Conservation (phyloP, 2,329 filamentous ascomycete genomes). For the Ambrosiella cleistominuta region DNA sequence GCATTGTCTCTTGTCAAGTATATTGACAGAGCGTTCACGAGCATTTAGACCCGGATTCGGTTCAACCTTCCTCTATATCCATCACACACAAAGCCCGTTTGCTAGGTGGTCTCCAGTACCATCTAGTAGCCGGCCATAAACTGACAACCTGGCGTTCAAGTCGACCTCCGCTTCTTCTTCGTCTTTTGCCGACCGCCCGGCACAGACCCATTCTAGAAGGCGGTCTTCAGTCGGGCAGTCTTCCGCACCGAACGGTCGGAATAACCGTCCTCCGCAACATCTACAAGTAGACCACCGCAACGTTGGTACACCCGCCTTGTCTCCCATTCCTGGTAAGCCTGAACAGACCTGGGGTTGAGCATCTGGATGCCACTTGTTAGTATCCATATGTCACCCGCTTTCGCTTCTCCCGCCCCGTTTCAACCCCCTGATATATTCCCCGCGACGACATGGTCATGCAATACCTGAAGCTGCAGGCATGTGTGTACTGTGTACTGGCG, state of each 20-base stretch:
- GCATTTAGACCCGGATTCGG: background rate
- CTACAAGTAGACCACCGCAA: conserved; percentile 10
- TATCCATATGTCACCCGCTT: background rate
- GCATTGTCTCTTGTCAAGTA: background rate
- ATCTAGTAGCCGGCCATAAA: conserved; percentile 12
- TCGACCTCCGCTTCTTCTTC: conserved; percentile 29
- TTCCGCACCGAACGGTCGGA: conserved; percentile 19
- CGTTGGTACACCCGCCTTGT: conserved; percentile 7
- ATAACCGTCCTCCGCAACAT: conserved; percentile 9
- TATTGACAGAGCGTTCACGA: background rate
- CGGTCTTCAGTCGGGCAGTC: conserved; percentile 28
- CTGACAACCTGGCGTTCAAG: conserved; percentile 16
- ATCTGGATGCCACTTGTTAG: background rate
- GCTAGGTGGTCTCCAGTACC: conserved; percentile 12
- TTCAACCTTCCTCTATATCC: conserved; percentile 12
- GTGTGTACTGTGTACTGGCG: too few relatives aligned
- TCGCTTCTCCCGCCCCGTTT: background rate
- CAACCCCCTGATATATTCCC: conserved; percentile 1
- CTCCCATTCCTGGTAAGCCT: conserved; percentile 12
- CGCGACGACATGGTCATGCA: background rate
- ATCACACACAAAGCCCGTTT: conserved; percentile 11
- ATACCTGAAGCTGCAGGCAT: background rate
- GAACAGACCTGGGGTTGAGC: background rate
- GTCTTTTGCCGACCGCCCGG: conserved; percentile 33
- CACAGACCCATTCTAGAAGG: conserved; percentile 31